Percentiles rank a stretch among this genome's conserved stretches.
Evolutionary conservation across 2,329 filamentous ascomycete genomes (phyloP).

Genomic region (Stagonosporopsis vannaccii): DNA sequence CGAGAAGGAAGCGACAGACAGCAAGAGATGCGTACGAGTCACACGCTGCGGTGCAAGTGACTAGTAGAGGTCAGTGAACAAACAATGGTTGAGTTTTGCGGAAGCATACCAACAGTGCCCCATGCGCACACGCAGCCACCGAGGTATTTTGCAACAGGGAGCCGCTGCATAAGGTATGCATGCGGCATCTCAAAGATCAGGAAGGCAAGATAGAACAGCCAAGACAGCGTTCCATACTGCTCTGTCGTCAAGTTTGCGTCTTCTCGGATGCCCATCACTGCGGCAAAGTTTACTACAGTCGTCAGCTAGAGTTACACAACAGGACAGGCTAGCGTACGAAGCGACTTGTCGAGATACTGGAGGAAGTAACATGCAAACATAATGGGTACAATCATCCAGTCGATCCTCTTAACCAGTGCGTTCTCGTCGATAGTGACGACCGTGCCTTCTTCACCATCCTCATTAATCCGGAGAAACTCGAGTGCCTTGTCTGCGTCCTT

Average conservation of each 20-base stretch:
- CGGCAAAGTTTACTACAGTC: conserved; percentile 49
- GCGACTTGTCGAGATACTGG: conserved; percentile 52
- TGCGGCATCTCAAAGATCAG: conserved; percentile 51
- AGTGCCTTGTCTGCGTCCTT: conserved; percentile 34
- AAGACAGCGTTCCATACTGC: conserved; percentile 48
- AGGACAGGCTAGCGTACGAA: conserved; percentile 43
- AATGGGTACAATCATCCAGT: conserved; percentile 52
- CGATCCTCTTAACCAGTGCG: conserved; percentile 45
- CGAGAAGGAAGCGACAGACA: conserved; percentile 59
- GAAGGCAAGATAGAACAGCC: conserved; percentile 50
- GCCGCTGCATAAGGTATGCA: conserved; percentile 60
- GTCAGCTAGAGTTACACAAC: neutral
- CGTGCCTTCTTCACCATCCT: conserved; percentile 19
- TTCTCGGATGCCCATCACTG: conserved; percentile 51
- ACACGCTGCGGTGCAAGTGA: conserved; percentile 52
- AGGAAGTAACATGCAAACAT: conserved; percentile 50
- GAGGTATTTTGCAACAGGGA: conserved; percentile 63
- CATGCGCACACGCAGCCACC: conserved; percentile 54
- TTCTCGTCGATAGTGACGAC: conserved; percentile 18
- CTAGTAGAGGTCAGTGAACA: conserved; percentile 21
- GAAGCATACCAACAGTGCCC: conserved; percentile 50
- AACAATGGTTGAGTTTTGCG: no score
- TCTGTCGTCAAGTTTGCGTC: conserved; percentile 47
- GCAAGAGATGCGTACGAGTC: conserved; percentile 60
- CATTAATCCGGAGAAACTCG: conserved; percentile 28